Evolutionary conservation across 78 protist species (phyloP).

Genomic region (Reticulomyxa filosa): DNA sequence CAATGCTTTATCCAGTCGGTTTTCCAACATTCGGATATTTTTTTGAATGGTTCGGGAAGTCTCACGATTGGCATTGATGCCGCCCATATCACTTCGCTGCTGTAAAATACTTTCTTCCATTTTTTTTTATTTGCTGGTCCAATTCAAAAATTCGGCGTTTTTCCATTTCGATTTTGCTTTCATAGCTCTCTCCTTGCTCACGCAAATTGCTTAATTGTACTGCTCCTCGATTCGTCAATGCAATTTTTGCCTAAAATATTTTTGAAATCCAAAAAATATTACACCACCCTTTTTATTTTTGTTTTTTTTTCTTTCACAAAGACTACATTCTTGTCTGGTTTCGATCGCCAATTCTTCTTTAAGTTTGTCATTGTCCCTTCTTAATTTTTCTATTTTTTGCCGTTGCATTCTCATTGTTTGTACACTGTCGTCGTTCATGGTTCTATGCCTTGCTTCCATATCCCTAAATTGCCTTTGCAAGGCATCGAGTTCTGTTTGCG

Average conservation of each 20-base stretch:
- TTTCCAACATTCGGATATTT: constrained; percentile 26
- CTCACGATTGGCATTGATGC: constrained; percentile 14
- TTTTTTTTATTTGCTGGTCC: neutral
- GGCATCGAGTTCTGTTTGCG: too few relatives aligned
- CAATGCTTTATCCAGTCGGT: constrained; percentile 20
- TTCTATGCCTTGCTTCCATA: too few relatives aligned
- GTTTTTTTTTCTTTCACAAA: neutral
- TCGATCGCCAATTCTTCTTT: neutral
- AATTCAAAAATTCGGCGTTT: neutral
- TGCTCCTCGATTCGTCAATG: neutral
- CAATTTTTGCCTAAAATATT: neutral
- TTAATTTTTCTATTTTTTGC: neutral
- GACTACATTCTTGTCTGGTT: neutral
- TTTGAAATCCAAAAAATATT: too few relatives aligned
- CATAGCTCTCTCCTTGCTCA: constrained; percentile 1
- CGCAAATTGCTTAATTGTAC: neutral
- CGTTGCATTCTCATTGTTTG: too few relatives aligned
- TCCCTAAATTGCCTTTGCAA: too few relatives aligned
- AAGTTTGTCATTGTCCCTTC: neutral
- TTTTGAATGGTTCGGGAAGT: neutral
- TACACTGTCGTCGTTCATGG: too few relatives aligned
- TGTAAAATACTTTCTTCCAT: neutral
- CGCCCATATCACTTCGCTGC: constrained; percentile 26
- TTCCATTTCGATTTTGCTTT: constrained; percentile 15
- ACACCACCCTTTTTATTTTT: neutral